phyloP scores from a whole-genome alignment of 2,329 filamentous ascomycete genomes.

The Dryadomyces quercivorus region DNA sequence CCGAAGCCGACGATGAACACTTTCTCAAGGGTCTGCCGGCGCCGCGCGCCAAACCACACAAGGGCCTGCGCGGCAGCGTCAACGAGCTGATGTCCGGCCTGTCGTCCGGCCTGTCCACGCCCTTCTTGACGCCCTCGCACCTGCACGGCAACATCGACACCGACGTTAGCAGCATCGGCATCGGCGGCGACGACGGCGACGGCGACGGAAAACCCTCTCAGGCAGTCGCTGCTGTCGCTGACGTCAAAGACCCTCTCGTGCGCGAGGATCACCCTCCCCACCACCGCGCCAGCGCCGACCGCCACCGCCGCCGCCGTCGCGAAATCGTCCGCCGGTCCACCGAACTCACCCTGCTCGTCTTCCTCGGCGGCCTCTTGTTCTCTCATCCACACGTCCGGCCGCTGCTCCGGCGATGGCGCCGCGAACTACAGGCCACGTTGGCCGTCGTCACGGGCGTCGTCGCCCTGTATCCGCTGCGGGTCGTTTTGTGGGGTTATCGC shows the following conservation, averaged over 20 bases:
- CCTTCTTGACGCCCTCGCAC: conserved; percentile 12
- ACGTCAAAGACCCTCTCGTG: not conserved
- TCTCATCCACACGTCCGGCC: conserved; percentile 33
- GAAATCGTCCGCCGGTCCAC: conserved; percentile 39
- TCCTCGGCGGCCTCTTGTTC: conserved; percentile 35
- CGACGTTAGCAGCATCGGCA: not conserved
- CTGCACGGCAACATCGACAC: not conserved
- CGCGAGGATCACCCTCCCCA: conserved; percentile 5
- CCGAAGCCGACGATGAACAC: conserved; percentile 90
- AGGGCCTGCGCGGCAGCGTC: conserved; percentile 58
- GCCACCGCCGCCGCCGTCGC: conserved; percentile 28
- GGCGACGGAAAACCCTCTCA: too few relatives aligned
- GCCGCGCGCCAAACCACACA: conserved; percentile 58
- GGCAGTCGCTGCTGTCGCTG: too few relatives aligned
- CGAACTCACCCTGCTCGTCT: conserved; percentile 39
- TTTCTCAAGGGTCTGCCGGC: conserved; percentile 77
- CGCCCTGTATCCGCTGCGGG: conserved; percentile 45
- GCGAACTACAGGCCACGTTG: conserved; percentile 30
- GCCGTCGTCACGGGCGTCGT: conserved; percentile 28
- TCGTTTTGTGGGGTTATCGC: conserved; percentile 32
- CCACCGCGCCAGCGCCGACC: conserved; percentile 19
- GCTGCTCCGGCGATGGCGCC: conserved; percentile 31
- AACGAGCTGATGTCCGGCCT: conserved; percentile 45
- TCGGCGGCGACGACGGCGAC: too few relatives aligned
- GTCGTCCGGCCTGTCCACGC: conserved; percentile 27